These are phyloP conservation scores for Cutaneotrichosporon cavernicola DNA, from an alignment of 1,284 basidiomycete species.

Conservation along the genomic window DNA sequence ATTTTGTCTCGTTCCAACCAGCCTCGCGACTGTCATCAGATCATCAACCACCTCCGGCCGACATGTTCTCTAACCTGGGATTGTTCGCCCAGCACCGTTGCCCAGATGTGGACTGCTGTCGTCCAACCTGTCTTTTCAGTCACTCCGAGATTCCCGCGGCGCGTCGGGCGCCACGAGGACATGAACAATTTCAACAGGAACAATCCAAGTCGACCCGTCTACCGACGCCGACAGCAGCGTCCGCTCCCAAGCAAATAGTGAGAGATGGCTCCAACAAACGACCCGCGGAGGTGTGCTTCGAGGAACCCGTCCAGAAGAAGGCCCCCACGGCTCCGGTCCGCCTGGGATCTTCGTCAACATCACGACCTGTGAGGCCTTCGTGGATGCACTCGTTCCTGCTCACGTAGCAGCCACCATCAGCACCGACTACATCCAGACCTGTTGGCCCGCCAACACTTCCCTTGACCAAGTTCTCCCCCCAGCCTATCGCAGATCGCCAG, in stretches of 20 bases:
- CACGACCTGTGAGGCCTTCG: background rate
- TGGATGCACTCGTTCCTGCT: background rate
- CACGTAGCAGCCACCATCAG: background rate
- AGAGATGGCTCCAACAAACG: background rate
- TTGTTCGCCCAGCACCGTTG: conserved; percentile 33
- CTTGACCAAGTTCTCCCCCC: conserved; percentile 25
- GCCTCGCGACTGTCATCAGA: background rate
- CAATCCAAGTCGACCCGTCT: background rate
- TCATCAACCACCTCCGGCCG: background rate
- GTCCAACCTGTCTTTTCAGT: conserved; percentile 38
- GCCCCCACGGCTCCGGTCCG: background rate
- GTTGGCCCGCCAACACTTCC: conserved; percentile 29
- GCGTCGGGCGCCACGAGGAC: background rate
- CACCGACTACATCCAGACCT: background rate
- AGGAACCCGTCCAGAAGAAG: background rate
- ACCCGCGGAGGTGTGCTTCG: background rate
- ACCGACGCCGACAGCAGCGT: background rate
- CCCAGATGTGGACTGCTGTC: conserved; percentile 35
- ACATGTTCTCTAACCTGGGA: conserved; percentile 40
- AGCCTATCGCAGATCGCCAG: conserved; percentile 43
- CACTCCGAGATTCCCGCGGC: background rate
- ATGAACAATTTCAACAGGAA: conserved; percentile 19
- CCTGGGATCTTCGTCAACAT: background rate
- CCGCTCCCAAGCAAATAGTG: background rate
- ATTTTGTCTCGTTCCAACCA: background rate